Evolutionary conservation across 2,329 filamentous ascomycete genomes (phyloP).

Genomic region (Chalara sp.): DNA sequence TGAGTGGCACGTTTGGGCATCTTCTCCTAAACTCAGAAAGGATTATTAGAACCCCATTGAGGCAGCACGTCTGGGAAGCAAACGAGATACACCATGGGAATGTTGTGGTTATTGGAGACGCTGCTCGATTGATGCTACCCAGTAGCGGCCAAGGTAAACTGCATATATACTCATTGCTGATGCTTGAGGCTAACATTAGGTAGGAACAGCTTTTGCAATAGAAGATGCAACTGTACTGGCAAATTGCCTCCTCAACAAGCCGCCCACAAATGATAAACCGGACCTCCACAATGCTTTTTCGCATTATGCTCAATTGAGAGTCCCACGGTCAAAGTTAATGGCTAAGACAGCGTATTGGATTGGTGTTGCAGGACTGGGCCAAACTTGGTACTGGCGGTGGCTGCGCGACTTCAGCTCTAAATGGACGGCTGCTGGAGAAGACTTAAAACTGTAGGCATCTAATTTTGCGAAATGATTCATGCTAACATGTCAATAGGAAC

Average conservation of each 20-base stretch:
- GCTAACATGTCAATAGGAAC: too few species aligned
- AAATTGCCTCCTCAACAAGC: slow-evolving; percentile 5
- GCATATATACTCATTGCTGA: too few species aligned
- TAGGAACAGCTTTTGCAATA: slow-evolving; percentile 3
- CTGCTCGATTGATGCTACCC: background rate
- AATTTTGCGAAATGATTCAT: too few species aligned
- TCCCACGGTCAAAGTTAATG: background rate
- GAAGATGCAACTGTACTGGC: slow-evolving; percentile 10
- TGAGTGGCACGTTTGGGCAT: background rate
- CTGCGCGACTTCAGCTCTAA: background rate
- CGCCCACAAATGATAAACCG: background rate
- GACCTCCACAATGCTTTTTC: too few species aligned
- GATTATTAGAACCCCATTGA: background rate
- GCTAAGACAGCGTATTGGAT: background rate
- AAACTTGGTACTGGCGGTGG: background rate
- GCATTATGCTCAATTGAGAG: background rate
- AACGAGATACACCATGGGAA: background rate
- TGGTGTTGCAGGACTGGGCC: background rate
- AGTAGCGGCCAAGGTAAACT: background rate
- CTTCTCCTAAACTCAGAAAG: background rate
- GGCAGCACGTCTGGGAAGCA: background rate
- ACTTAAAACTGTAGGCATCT: background rate
- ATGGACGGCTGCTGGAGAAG: background rate
- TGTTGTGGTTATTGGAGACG: background rate
- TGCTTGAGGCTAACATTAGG: too few species aligned